These are phyloP conservation scores for Coniella vitis DNA, from an alignment of 2,329 filamentous ascomycete species.

Conservation along the genomic window DNA sequence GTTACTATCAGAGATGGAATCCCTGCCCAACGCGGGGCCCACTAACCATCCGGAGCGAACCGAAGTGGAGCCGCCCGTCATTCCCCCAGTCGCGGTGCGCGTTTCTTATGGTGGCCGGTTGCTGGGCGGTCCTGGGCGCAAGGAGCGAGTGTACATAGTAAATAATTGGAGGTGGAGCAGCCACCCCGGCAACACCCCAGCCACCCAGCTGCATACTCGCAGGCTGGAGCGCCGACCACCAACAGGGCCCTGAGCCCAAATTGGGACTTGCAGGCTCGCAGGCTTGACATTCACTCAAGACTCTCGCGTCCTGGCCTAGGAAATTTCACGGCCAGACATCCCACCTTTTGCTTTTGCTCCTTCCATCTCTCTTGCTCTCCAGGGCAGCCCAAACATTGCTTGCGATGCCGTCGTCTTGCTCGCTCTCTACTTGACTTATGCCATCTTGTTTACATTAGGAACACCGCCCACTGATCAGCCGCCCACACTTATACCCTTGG, in stretches of 20 bases:
- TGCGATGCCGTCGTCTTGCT: no score
- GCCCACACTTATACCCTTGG: neutral
- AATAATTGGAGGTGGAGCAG: constrained; percentile 1
- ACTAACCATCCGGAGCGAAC: constrained; percentile 3
- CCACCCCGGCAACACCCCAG: constrained; percentile 1
- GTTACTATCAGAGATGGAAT: neutral
- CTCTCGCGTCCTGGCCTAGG: constrained; percentile 1
- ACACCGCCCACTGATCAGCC: no score
- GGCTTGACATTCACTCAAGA: constrained; percentile 3
- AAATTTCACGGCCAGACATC: neutral
- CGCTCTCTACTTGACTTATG: no score
- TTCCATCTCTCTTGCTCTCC: no score
- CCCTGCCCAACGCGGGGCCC: neutral
- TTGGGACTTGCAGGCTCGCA: constrained; percentile 1
- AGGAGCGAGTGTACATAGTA: constrained; percentile 9
- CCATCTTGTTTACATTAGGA: no score
- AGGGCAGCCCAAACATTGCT: no score
- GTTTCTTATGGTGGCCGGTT: constrained; percentile 1
- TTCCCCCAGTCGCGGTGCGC: constrained; percentile 8
- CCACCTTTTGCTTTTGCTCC: neutral
- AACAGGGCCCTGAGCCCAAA: neutral
- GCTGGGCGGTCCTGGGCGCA: constrained; percentile 6
- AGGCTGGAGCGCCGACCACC: neutral
- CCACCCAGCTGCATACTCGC: constrained; percentile 8
- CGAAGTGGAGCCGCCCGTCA: constrained; percentile 4